Conservation (phyloP, 1,284 basidiomycete genomes). For the Stygiomarasmius scandens region DNA sequence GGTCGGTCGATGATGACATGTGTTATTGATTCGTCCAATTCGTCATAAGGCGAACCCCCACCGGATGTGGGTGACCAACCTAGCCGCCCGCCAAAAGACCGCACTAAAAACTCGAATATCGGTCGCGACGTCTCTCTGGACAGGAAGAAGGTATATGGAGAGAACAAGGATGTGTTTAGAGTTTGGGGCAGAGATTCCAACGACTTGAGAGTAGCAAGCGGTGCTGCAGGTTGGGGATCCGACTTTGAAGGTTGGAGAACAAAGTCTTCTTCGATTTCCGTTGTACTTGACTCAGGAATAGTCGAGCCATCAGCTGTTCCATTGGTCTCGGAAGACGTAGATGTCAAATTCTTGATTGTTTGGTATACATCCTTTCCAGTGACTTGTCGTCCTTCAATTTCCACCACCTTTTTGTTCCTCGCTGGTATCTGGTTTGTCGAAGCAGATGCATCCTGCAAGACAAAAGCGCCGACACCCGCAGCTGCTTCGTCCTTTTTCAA, state of each 20-base stretch:
- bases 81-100: constrained; percentile 88
- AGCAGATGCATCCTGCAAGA: constrained; percentile 62
- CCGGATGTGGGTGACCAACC: constrained; percentile 91
- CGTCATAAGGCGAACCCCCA: constrained; percentile 78
- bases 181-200: constrained; percentile 62
- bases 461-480: constrained; percentile 90
- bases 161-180: constrained; percentile 68
- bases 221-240: constrained; percentile 50
- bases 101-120: constrained; percentile 94
- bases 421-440: constrained; percentile 26
- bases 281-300: constrained; percentile 19
- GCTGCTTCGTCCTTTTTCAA: constrained; percentile 82
- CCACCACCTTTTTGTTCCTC: constrained; percentile 45
- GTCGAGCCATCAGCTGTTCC: constrained; percentile 44
- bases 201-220: constrained; percentile 81
- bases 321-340: constrained; percentile 31
- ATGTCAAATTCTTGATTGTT: constrained; percentile 67
- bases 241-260: constrained; percentile 66
- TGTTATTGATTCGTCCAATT: constrained; percentile 82
- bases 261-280: constrained; percentile 70
- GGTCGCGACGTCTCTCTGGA: constrained; percentile 93
- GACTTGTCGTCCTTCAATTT: constrained; percentile 58
- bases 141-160: constrained; percentile 91
- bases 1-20: constrained; percentile 97
- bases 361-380: constrained; percentile 73